Percentiles rank a stretch among this genome's conserved stretches.
These are phyloP conservation scores for Excoecaria cochinchinensis DNA, from an alignment of 345 rosid species.

Conservation along the genomic window DNA sequence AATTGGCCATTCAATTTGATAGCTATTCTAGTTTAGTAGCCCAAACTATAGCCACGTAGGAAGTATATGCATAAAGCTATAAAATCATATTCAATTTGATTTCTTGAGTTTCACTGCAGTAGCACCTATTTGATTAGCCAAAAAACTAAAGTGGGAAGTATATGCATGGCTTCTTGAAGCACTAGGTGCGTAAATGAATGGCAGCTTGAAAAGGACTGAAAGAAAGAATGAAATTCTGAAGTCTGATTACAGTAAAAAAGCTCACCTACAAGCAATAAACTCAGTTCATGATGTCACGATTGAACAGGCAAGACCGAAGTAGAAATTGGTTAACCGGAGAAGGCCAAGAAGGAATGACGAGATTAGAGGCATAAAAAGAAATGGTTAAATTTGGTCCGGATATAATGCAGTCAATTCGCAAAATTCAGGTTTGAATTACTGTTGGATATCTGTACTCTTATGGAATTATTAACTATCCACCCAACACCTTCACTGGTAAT, in stretches of 20 bases:
- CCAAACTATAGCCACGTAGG: no score
- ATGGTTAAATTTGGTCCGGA: background rate
- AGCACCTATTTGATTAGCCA: background rate
- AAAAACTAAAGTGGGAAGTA: slow-evolving; percentile 1
- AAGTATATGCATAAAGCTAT: no score
- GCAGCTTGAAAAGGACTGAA: background rate
- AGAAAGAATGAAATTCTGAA: slow-evolving; percentile 10
- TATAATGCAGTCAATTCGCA: background rate
- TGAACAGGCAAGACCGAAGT: no score
- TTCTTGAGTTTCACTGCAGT: no score
- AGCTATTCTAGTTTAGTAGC: no score
- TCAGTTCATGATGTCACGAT: slow-evolving; percentile 41
- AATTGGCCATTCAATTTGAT: no score
- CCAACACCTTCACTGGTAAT: background rate
- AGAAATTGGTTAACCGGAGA: background rate
- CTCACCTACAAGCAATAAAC: slow-evolving; percentile 50
- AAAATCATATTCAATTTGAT: no score
- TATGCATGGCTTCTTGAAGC: no score
- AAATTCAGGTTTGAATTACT: background rate
- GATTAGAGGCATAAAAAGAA: background rate
- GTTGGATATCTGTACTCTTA: background rate
- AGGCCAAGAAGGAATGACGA: background rate
- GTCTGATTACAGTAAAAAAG: background rate
- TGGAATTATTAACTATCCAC: background rate
- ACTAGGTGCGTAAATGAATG: background rate